These are phyloP conservation scores for Penicillium herquei DNA, from an alignment of 495 filamentous ascomycete species.

Conservation along the genomic window DNA sequence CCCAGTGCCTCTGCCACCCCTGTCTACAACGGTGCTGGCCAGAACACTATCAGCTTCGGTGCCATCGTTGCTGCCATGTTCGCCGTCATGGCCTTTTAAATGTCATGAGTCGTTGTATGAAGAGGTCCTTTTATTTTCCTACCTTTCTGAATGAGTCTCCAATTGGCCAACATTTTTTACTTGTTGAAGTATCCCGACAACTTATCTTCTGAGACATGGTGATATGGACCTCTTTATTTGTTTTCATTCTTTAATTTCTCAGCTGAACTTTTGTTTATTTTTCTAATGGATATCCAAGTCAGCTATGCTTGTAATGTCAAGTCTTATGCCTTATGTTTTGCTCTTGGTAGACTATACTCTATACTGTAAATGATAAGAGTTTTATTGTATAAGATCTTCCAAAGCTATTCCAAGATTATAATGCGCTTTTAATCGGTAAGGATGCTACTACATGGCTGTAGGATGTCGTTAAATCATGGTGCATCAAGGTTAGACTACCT, in stretches of 20 bases:
- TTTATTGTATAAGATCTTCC: not conserved
- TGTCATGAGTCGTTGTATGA: not conserved
- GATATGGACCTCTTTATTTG: slow-evolving; percentile 11
- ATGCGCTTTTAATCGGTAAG: no score
- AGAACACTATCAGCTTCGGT: slow-evolving; percentile 44
- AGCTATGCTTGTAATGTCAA: slow-evolving; percentile 22
- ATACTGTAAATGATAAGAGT: slow-evolving; percentile 2
- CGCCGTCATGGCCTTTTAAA: slow-evolving; percentile 45
- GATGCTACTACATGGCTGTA: no score
- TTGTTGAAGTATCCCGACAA: no score
- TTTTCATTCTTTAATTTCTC: slow-evolving; percentile 6
- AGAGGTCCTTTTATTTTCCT: not conserved
- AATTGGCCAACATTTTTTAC: not conserved
- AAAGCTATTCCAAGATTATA: not conserved
- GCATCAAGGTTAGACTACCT: no score
- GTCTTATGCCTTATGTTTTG: slow-evolving; percentile 6
- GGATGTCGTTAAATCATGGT: no score
- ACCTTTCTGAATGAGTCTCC: slow-evolving; percentile 3
- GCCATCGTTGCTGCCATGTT: slow-evolving; percentile 44
- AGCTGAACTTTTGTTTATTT: slow-evolving; percentile 17
- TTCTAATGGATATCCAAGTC: slow-evolving; percentile 17
- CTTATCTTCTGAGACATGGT: slow-evolving; percentile 4
- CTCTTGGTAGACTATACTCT: not conserved
- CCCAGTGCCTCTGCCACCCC: slow-evolving; percentile 21
- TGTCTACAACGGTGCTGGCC: slow-evolving; percentile 49